These are phyloP conservation scores for Daldinia vernicosa DNA, from an alignment of 495 filamentous ascomycete genomes.

Conservation along the genomic window DNA sequence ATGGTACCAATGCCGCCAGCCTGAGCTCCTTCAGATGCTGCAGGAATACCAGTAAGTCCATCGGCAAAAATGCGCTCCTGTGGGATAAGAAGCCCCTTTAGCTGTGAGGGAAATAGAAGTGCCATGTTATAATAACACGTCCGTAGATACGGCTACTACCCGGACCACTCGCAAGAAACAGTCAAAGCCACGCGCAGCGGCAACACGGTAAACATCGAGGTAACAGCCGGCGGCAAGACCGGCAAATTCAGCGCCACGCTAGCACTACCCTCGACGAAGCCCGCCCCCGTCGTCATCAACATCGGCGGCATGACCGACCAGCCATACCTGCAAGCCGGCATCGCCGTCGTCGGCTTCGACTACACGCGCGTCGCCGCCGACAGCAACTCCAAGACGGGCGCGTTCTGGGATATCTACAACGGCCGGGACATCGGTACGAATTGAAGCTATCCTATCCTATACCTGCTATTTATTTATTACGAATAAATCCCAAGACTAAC, in stretches of 20 bases:
- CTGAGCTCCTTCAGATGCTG: constrained; percentile 61
- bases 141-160: constrained; percentile 59
- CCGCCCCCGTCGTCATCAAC: constrained; percentile 62
- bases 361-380: constrained; percentile 60
- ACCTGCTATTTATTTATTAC: too few relatives aligned
- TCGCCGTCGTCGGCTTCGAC: constrained; percentile 62
- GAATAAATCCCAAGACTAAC: neutral
- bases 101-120: neutral
- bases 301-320: constrained; percentile 64
- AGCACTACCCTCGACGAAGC: constrained; percentile 51
- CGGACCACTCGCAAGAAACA: constrained; percentile 60
- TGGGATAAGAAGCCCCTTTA: neutral
- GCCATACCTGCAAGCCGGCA: constrained; percentile 58
- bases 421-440: constrained; percentile 59
- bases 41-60: constrained; percentile 59
- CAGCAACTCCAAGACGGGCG: constrained; percentile 61
- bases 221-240: constrained; percentile 58
- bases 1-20: constrained; percentile 62
- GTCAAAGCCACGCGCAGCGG: constrained; percentile 61
- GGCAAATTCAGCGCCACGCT: constrained; percentile 57
- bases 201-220: constrained; percentile 56
- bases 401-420: constrained; percentile 63
- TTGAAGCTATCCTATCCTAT: too few relatives aligned
- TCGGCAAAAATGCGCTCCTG: neutral
- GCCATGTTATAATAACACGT: neutral